These are phyloP conservation scores for Euphorbia pulcherrima DNA, from an alignment of 345 rosid species.

Conservation along the genomic window DNA sequence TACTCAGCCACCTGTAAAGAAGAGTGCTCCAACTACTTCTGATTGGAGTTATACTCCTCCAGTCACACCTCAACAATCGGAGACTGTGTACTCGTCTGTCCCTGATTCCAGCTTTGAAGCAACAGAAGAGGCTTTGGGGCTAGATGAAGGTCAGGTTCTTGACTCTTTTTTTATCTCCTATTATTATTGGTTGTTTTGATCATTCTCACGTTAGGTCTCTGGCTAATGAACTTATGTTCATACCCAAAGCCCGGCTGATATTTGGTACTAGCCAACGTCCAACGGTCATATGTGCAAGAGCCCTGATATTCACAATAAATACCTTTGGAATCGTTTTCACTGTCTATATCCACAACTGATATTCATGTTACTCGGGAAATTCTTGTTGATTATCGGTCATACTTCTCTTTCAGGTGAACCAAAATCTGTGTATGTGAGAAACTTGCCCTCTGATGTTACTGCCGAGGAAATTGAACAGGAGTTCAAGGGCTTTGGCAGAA, in stretches of 20 bases:
- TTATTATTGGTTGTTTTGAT: neutral
- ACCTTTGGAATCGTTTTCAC: neutral
- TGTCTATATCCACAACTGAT: neutral
- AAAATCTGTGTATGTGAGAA: constrained; percentile 92
- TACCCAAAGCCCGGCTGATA: constrained; percentile 1
- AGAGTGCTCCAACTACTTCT: constrained; percentile 41
- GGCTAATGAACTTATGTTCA: neutral
- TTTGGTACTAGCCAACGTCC: neutral
- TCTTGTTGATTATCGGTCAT: constrained; percentile 23
- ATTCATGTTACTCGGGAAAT: neutral
- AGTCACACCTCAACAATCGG: constrained; percentile 54
- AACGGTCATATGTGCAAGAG: neutral
- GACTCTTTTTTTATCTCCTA: neutral
- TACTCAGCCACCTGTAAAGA: constrained; percentile 48
- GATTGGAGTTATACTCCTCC: constrained; percentile 55
- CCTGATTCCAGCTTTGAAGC: constrained; percentile 35
- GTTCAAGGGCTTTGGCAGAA: constrained; percentile 74
- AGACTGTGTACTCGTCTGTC: constrained; percentile 32
- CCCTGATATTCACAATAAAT: neutral
- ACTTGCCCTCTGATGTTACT: constrained; percentile 76
- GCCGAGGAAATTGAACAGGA: constrained; percentile 81
- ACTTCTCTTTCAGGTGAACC: constrained; percentile 54
- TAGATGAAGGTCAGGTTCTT: constrained; percentile 53
- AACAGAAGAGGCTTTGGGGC: constrained; percentile 34
- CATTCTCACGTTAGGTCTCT: neutral